Percentiles rank a stretch among this genome's conserved stretches.
Evolutionary conservation across 768 basidiomycete genomes (phyloP).

Genomic region (Suillus decipiens): DNA sequence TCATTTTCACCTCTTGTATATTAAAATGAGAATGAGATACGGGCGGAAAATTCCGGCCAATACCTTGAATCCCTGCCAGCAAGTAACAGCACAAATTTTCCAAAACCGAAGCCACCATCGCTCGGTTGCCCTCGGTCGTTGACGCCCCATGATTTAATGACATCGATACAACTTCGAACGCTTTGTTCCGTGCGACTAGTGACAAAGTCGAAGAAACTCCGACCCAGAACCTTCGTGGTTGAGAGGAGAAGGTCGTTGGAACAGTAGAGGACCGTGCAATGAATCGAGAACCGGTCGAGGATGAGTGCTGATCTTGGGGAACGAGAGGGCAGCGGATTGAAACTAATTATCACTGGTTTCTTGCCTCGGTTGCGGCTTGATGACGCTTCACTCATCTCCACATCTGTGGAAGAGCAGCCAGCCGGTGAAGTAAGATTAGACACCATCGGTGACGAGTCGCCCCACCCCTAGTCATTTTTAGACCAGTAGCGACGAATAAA

Average conservation of each 20-base stretch:
- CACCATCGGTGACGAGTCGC: slow-evolving; percentile 66
- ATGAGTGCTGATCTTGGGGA: slow-evolving; percentile 80
- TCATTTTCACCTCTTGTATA: slow-evolving; percentile 27
- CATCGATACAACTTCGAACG: slow-evolving; percentile 74
- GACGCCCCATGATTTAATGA: slow-evolving; percentile 81
- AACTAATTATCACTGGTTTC: slow-evolving; percentile 41
- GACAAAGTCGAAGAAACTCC: slow-evolving; percentile 79
- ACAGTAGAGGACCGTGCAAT: slow-evolving; percentile 68
- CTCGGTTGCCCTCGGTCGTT: slow-evolving; percentile 83
- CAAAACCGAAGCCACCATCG: slow-evolving; percentile 84
- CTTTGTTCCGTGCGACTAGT: slow-evolving; percentile 58
- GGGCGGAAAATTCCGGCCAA: slow-evolving; percentile 4
- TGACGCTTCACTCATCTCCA: slow-evolving; percentile 9
- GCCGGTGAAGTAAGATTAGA: slow-evolving; percentile 37
- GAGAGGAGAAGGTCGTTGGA: slow-evolving; percentile 71
- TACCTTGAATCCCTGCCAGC: slow-evolving; percentile 64
- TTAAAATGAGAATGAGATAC: slow-evolving; percentile 6
- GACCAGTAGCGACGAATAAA: slow-evolving; percentile 8
- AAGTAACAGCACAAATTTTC: slow-evolving; percentile 58
- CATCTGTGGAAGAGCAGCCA: not conserved
- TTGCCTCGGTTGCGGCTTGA: slow-evolving; percentile 6
- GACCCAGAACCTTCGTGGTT: slow-evolving; percentile 57
- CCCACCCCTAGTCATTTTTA: slow-evolving; percentile 54
- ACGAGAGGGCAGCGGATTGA: slow-evolving; percentile 65
- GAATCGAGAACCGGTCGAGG: slow-evolving; percentile 71